phyloP scores from a whole-genome alignment of 139 green algal genomes.

The Desmodesmus armatus region DNA sequence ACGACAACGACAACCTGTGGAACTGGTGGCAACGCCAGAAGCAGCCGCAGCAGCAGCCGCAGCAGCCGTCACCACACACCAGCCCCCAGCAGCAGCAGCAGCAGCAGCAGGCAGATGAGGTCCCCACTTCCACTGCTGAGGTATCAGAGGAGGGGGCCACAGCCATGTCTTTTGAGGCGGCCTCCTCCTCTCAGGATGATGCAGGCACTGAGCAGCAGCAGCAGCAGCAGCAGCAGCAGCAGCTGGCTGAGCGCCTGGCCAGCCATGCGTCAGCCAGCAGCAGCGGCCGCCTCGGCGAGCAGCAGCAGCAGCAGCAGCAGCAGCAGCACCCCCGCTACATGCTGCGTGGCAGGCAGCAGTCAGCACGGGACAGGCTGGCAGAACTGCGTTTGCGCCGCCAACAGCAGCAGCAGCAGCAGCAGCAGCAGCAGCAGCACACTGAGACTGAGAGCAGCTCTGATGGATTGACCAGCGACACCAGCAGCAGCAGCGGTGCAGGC shows the following conservation, averaged over 20 bases:
- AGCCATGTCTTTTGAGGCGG: too few species aligned
- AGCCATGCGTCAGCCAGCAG: background rate
- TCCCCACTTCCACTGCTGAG: background rate
- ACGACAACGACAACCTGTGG: too few species aligned
- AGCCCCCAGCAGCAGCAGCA: background rate
- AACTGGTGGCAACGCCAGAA: background rate
- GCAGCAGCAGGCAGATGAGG: background rate
- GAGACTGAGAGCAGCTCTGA: background rate
- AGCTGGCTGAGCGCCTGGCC: background rate
- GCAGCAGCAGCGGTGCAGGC: background rate
- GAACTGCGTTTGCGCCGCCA: background rate
- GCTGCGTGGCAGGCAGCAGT: background rate
- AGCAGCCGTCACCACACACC: background rate
- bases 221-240: conserved; percentile 11
- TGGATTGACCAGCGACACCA: too few species aligned
- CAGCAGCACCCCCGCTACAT: background rate
- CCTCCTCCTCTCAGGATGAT: too few species aligned
- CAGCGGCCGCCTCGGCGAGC: background rate
- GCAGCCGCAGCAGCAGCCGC: conserved; percentile 20
- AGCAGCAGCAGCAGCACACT: background rate
- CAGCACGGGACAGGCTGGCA: background rate
- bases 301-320: background rate
- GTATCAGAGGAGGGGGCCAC: too few species aligned
- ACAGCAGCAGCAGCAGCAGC: background rate
- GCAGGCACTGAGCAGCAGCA: too few species aligned